Percentiles rank a stretch among this genome's conserved stretches.
Evolutionary conservation across 2,329 filamentous ascomycete species (phyloP).

Genomic region (Harringtonia aguacate): DNA sequence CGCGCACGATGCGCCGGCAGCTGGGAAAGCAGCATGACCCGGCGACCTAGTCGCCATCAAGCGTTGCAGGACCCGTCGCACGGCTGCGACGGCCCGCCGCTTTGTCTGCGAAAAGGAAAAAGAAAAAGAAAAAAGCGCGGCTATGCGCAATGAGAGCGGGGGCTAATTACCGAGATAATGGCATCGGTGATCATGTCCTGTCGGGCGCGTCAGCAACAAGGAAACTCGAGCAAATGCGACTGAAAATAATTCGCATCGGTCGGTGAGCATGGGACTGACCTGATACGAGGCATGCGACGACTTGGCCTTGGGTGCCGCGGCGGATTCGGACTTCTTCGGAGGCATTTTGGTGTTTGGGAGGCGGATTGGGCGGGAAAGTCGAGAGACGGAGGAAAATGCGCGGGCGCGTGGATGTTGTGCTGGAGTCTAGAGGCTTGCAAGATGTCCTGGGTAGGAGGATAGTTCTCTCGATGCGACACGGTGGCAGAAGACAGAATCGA

Average conservation of each 20-base stretch:
- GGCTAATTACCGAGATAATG: slow-evolving; percentile 45
- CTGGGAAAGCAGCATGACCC: slow-evolving; percentile 2
- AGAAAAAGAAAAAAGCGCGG: slow-evolving; percentile 8
- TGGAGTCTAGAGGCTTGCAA: slow-evolving; percentile 7
- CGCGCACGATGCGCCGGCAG: neutral
- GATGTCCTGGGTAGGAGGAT: slow-evolving; percentile 7
- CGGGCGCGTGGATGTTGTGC: slow-evolving; percentile 10
- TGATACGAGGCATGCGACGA: slow-evolving; percentile 44
- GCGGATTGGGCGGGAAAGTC: neutral
- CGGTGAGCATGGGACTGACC: slow-evolving; percentile 28
- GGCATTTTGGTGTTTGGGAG: slow-evolving; percentile 31
- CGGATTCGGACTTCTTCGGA: slow-evolving; percentile 43
- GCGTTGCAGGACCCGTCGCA: slow-evolving; percentile 9
- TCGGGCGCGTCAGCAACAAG: slow-evolving; percentile 5
- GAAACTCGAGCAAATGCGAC: neutral
- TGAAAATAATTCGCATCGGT: neutral
- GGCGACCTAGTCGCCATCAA: slow-evolving; percentile 4
- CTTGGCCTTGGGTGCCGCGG: slow-evolving; percentile 38
- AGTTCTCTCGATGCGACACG: slow-evolving; percentile 5
- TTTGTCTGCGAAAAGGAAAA: slow-evolving; percentile 2
- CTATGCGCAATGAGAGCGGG: slow-evolving; percentile 2
- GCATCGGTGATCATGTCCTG: slow-evolving; percentile 55
- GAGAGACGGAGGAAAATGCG: neutral
- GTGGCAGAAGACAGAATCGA: neutral
- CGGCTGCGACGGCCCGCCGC: neutral